These are phyloP conservation scores for Lojkania enalia DNA, from an alignment of 2,329 filamentous ascomycete genomes.

Conservation along the genomic window DNA sequence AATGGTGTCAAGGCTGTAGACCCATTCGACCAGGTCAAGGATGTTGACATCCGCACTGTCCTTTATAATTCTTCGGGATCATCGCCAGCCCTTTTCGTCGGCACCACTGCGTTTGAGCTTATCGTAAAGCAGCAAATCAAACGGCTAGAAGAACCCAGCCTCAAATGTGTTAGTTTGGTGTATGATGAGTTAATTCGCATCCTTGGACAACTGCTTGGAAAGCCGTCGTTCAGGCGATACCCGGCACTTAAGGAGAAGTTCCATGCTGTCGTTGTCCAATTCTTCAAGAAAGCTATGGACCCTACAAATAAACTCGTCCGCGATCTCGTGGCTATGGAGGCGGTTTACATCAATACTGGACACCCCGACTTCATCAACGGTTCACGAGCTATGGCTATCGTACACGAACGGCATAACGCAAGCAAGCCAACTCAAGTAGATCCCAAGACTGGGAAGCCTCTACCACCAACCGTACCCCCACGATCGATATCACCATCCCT, in stretches of 20 bases:
- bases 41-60: conserved; percentile 94
- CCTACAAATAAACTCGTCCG: conserved; percentile 95
- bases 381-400: conserved; percentile 95
- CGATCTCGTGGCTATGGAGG: conserved; percentile 92
- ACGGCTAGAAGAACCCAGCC: conserved; percentile 89
- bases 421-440: conserved; percentile 91
- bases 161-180: conserved; percentile 96
- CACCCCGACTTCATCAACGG: conserved; percentile 98
- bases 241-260: conserved; percentile 97
- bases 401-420: conserved; percentile 86
- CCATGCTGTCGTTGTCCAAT: conserved; percentile 84
- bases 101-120: conserved; percentile 95
- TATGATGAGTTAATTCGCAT: conserved; percentile 98
- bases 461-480: conserved; percentile 68
- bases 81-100: conserved; percentile 93
- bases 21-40: conserved; percentile 96
- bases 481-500: conserved; percentile 77
- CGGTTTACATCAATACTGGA: conserved; percentile 97
- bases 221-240: conserved; percentile 89
- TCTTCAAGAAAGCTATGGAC: conserved; percentile 99
- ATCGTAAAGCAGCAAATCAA: conserved; percentile 99
- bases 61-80: conserved; percentile 99
- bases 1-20: conserved; percentile 98
- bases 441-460: conserved; percentile 96
- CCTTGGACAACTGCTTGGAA: conserved; percentile 83